Conservation (phyloP, 2,329 filamentous ascomycete species). For the Ceratocystis alfenasii region DNA sequence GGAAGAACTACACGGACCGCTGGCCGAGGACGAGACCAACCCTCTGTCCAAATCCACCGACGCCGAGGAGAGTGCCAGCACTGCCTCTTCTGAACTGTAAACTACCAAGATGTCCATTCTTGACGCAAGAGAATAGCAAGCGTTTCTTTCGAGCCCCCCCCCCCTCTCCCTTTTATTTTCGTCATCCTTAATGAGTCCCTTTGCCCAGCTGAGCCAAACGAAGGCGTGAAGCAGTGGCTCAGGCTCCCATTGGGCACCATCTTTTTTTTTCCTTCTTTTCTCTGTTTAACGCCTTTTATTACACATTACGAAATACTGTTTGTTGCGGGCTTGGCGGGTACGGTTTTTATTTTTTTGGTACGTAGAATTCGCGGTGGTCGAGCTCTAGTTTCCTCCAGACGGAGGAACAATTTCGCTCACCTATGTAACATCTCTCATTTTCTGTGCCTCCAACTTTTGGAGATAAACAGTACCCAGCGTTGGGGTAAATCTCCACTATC, state of each 20-base stretch:
- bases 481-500: conserved; percentile 1
- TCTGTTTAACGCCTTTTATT: neutral
- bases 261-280: conserved; percentile 5
- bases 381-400: neutral
- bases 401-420: neutral
- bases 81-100: conserved; percentile 30
- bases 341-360: conserved; percentile 3
- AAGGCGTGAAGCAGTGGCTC: neutral
- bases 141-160: conserved; percentile 7
- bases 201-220: neutral
- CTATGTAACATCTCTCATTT: neutral
- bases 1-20: conserved; percentile 61
- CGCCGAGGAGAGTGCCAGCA: conserved; percentile 48
- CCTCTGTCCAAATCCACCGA: conserved; percentile 42
- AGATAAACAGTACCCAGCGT: neutral
- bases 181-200: neutral
- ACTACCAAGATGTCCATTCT: neutral
- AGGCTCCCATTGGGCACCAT: neutral
- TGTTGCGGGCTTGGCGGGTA: conserved; percentile 5
- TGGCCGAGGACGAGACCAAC: conserved; percentile 41
- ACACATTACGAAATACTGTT: neutral
- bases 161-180: neutral
- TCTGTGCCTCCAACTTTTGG: neutral
- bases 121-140: conserved; percentile 2
- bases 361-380: neutral